Conservation (phyloP, 257 asterid species). For the Solanum sejunctum region DNA sequence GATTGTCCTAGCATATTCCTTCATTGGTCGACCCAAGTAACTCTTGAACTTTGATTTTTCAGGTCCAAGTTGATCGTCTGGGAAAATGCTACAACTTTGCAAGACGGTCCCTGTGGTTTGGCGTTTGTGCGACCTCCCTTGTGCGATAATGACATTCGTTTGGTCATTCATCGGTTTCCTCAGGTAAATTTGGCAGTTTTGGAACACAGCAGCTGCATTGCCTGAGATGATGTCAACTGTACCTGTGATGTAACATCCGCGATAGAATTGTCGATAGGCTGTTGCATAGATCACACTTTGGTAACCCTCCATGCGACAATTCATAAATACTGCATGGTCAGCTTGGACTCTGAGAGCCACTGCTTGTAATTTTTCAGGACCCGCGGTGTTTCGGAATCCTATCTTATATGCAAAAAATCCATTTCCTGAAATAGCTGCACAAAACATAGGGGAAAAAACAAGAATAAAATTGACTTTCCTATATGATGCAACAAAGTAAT, state of each 20-base stretch:
- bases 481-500: neutral
- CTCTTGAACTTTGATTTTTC: constrained; percentile 48
- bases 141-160: constrained; percentile 54
- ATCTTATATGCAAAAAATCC: constrained; percentile 70
- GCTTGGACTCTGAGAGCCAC: constrained; percentile 82
- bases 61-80: constrained; percentile 30
- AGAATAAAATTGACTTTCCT: neutral
- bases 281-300: constrained; percentile 54
- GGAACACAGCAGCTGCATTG: constrained; percentile 61
- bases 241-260: constrained; percentile 65
- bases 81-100: constrained; percentile 49
- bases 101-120: constrained; percentile 62
- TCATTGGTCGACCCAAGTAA: constrained; percentile 73
- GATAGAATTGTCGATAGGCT: constrained; percentile 66
- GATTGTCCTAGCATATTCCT: constrained; percentile 54
- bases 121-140: constrained; percentile 47
- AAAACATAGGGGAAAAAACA: neutral
- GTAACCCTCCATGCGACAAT: constrained; percentile 77
- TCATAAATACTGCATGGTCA: constrained; percentile 51
- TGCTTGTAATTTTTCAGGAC: constrained; percentile 82
- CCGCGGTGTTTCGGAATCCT: constrained; percentile 86
- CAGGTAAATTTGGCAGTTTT: constrained; percentile 59
- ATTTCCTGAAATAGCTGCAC: constrained; percentile 55
- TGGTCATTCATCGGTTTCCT: constrained; percentile 50
- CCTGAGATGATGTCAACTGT: constrained; percentile 75